Evolutionary conservation across 1,284 basidiomycete species (phyloP), one percentile per base, ranked within the genome.

Genomic region (Afroboletus lepidellus): DNA sequence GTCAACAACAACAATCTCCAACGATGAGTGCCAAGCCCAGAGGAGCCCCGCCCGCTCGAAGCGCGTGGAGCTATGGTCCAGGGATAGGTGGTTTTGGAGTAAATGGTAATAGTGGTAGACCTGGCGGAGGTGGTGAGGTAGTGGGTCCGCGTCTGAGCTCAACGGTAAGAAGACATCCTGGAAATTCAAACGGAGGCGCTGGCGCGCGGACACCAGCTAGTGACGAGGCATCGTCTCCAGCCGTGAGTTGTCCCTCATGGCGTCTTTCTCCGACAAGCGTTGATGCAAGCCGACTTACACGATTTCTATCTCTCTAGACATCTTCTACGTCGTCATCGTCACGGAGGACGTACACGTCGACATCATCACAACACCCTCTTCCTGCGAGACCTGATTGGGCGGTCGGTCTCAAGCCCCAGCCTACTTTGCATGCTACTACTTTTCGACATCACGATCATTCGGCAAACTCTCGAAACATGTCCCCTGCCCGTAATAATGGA

Each of bases 341-440:
- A 38, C 77, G 84, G 42, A 77, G 80, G 57, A 87, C 86, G 8
- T 87, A 79, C 59, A 87, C 85, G 1, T 87, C 87, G 24, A 71
- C 81, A 1, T 85, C 87, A 2, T 85, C 85, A 30, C 81, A 85
- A 61, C 89, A 92, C 62, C 89, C 89, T 23, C 75, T 92, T 41
- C 89, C 89, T 11, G 72, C 87, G 5, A 78, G 89, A 52, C 89
- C 89, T 36, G 89, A 92, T 64, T 92, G 90, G 89, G 89, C 89
- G 21, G 87, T 91, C 12, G 87, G 88, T 8, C 73, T 91, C 32
- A 87, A 85, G 64, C 80, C 88, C 0, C 83, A 87, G 56, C 80
- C 83, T 38, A 84, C 79, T 12, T 67, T 85, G 38, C 79, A 82
- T 57, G 58, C 77, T 42, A 69, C 76, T 2, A 69, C 76, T 2